Base-by-base conservation (phyloP, 2,329 filamentous ascomycete genomes). In the Ophiostoma quercus region DNA sequence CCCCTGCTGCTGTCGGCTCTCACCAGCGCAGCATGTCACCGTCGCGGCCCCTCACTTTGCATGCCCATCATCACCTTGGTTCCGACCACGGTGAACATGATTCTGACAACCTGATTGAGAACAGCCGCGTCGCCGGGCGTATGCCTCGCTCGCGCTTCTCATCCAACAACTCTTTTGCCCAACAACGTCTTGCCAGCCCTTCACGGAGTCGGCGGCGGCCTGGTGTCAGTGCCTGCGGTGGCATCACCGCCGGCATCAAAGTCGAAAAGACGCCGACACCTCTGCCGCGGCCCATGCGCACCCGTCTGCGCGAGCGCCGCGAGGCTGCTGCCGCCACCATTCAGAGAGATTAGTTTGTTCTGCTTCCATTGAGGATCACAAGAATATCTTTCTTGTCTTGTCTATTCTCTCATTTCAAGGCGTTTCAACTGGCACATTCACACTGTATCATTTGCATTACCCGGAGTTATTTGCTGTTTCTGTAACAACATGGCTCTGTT, bases 311-410 rank as follows among this genome's bases (percentile, higher is more conserved):
- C 71, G 74, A 73, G 73, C 75, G 72, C 73, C 76, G 74, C 74
- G 82, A 74, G 80, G 82, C 73, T 82, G 81, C 77, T 25, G 62
- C 62, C n/a, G 62, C 62, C 19, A 34, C 62, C 3, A n/a, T 65
- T 2, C 32, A 39, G 62, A n/a, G 62, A 39, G 62, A 65, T 29
- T 65, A 65, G 62, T n/a, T 12, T 41, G 6, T 22, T 9, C 19
- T 39, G 34, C 34, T 34, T 34, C 8, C 34, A 34, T 34, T 34
- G 3, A 34, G 34, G 34, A 34, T 34, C 5, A 34, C 34, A 34
- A 34, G 34, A 8, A 34, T 34, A 12, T 1, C 39, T 12, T 14
- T 41, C 39, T 12, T 41, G 8, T 12, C 2, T 14, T 65, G 19
- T 39, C 14, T 39, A 16, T 3, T 39, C 19, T 41, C 2, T 25